Percentiles rank a stretch among this genome's conserved stretches.
phyloP scores from a whole-genome alignment of 495 filamentous ascomycete genomes.

The Chaetomium tenue region DNA sequence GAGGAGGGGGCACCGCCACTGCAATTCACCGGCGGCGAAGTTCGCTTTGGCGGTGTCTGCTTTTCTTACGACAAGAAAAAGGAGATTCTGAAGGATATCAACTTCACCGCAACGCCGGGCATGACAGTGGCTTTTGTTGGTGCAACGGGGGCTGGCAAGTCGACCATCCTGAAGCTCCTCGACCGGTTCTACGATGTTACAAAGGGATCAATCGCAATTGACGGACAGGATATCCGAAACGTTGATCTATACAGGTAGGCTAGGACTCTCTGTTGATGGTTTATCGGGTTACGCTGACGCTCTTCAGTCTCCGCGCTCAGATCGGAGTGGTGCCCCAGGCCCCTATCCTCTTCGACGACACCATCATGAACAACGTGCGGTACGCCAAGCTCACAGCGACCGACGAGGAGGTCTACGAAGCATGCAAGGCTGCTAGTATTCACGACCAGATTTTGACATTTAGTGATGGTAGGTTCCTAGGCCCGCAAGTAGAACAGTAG shows the following conservation, averaged over 20 bases:
- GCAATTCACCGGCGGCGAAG: conserved; percentile 56
- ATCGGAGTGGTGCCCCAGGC: conserved; percentile 74
- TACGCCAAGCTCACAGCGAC: conserved; percentile 62
- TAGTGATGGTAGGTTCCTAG: conserved; percentile 45
- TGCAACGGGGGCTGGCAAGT: conserved; percentile 72
- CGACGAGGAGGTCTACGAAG: conserved; percentile 64
- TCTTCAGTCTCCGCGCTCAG: conserved; percentile 58
- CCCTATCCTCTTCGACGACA: conserved; percentile 67
- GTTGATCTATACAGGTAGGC: conserved; percentile 58
- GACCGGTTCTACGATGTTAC: conserved; percentile 69
- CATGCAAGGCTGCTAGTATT: conserved; percentile 66
- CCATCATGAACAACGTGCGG: conserved; percentile 70
- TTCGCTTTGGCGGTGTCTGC: conserved; percentile 62
- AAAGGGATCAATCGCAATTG: conserved; percentile 64
- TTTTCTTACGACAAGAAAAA: conserved; percentile 73
- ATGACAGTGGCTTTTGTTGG: conserved; percentile 75
- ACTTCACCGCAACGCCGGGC: conserved; percentile 58
- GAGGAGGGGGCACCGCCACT: conserved; percentile 55
- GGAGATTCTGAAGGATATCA: conserved; percentile 62
- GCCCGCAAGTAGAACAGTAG: not conserved
- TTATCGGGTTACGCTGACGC: conserved; percentile 10
- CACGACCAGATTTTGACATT: conserved; percentile 68
- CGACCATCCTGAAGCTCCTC: conserved; percentile 70
- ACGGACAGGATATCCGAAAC: conserved; percentile 69
- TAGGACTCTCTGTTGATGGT: not conserved